These are phyloP conservation scores for Ocimum tenuiflorum DNA, from an alignment of 257 asterid species.

Conservation along the genomic window DNA sequence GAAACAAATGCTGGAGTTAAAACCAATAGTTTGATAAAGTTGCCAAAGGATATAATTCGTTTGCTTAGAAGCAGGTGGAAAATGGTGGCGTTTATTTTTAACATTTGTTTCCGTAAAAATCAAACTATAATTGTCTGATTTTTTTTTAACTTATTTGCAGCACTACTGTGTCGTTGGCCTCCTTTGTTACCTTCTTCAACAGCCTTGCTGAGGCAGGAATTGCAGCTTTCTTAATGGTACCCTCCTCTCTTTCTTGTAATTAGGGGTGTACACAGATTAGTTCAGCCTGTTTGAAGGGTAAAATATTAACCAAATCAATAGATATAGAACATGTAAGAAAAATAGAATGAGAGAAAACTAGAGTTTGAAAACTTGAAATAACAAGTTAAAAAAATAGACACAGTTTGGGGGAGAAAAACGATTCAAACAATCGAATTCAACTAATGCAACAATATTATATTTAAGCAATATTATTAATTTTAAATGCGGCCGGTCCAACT, in stretches of 20 bases:
- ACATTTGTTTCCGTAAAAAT: neutral
- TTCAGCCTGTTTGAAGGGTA: no score
- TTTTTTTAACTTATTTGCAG: slow-evolving; percentile 30
- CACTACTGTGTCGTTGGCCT: slow-evolving; percentile 37
- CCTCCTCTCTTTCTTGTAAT: neutral
- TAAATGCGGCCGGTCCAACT: no score
- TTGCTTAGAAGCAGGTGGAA: slow-evolving; percentile 41
- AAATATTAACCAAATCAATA: no score
- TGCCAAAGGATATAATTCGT: slow-evolving; percentile 34
- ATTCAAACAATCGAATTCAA: no score
- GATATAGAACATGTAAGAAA: no score
- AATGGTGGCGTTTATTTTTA: neutral
- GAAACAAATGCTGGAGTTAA: neutral
- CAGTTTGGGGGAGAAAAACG: no score
- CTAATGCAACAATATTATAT: no score
- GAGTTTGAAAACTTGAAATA: no score
- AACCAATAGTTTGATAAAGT: slow-evolving; percentile 9
- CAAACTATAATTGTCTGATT: neutral
- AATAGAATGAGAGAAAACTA: no score
- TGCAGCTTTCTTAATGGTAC: slow-evolving; percentile 45
- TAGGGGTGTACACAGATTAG: no score
- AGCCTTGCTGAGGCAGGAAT: slow-evolving; percentile 63
- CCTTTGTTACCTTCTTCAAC: slow-evolving; percentile 49
- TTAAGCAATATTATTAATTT: no score
- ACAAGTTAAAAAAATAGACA: no score